Conservation (phyloP, 352 stramenopile genomes). For the Globisporangium lucens region DNA sequence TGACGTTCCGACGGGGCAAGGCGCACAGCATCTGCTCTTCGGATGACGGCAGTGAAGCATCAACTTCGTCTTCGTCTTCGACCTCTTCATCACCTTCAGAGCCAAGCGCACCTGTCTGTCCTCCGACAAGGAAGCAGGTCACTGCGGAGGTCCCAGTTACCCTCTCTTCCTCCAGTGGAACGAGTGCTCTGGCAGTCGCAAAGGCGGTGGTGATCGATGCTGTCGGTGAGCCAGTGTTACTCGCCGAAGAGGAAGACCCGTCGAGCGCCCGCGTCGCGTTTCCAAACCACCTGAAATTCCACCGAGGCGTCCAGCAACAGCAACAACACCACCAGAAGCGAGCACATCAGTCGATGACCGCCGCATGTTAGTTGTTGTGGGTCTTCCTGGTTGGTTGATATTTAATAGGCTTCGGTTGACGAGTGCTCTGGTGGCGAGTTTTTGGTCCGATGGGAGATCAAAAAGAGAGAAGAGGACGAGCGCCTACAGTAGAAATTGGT, state of each 20-base stretch:
- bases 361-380: neutral
- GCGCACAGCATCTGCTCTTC: slow-evolving; percentile 22
- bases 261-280: slow-evolving; percentile 19
- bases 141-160: neutral
- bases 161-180: neutral
- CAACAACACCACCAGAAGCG: neutral
- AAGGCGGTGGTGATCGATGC: slow-evolving; percentile 8
- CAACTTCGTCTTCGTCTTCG: slow-evolving; percentile 10
- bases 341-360: slow-evolving; percentile 1
- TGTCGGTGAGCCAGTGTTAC: slow-evolving; percentile 8
- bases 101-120: neutral
- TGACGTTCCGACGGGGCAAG: slow-evolving; percentile 31
- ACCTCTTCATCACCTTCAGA: neutral
- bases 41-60: slow-evolving; percentile 3
- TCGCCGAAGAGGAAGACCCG: slow-evolving; percentile 21
- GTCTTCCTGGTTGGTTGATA: neutral
- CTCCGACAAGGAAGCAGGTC: neutral
- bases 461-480: neutral
- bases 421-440: neutral
- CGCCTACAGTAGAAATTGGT: neutral
- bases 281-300: slow-evolving; percentile 29
- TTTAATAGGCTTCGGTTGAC: slow-evolving; percentile 8
- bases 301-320: slow-evolving; percentile 18
- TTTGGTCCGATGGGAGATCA: neutral
- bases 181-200: neutral